Evolutionary conservation across 345 rosid species (phyloP).

Genomic region (Acer yangbiense): DNA sequence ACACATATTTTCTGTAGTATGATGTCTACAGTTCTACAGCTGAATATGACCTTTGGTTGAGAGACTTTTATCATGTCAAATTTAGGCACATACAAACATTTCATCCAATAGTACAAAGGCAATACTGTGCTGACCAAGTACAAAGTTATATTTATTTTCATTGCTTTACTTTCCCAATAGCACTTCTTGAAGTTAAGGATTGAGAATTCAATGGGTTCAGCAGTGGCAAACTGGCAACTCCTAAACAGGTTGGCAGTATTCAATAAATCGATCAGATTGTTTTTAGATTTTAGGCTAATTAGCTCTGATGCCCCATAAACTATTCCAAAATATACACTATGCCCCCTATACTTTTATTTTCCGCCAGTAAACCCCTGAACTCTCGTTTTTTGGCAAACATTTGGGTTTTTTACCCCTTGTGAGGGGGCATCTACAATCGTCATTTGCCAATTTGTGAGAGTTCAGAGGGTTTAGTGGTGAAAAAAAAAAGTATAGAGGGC

Average conservation of each 20-base stretch:
- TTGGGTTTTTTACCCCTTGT: no score
- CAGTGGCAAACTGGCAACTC: conserved; percentile 75
- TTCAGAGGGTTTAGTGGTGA: no score
- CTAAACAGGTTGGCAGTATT: conserved; percentile 65
- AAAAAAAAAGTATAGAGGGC: no score
- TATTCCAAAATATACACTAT: no score
- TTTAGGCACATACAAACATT: not conserved
- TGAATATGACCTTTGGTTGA: not conserved
- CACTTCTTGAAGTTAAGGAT: conserved; percentile 79
- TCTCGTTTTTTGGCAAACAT: no score
- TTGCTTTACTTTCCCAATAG: conserved; percentile 49
- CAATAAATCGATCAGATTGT: not conserved
- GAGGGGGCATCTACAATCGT: no score
- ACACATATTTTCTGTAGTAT: not conserved
- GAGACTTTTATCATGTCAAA: conserved; percentile 1
- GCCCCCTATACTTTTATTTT: no score
- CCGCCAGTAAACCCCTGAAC: no score
- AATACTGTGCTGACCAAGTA: not conserved
- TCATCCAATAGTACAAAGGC: not conserved
- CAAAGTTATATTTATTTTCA: not conserved
- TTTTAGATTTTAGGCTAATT: not conserved
- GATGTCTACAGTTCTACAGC: not conserved
- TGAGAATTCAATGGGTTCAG: conserved; percentile 84
- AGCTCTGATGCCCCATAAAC: no score
- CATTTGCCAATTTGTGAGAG: no score